Evolutionary conservation across 2,329 filamentous ascomycete species (phyloP).

Genomic region (Fusarium sp.): DNA sequence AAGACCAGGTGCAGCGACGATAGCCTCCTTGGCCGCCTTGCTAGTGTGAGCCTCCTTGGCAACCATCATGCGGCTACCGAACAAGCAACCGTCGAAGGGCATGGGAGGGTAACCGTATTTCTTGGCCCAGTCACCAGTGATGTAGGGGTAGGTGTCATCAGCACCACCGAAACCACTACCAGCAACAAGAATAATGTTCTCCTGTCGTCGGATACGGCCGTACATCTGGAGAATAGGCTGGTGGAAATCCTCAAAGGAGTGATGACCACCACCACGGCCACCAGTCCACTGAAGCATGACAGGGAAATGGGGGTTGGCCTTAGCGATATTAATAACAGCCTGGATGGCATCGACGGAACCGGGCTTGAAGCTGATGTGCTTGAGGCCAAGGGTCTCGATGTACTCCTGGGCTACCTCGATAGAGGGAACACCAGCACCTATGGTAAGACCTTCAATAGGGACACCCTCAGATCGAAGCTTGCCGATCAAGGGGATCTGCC

Average conservation of each 20-base stretch:
- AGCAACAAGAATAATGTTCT: constrained; percentile 88
- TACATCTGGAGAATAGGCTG: constrained; percentile 93
- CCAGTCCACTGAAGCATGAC: constrained; percentile 95
- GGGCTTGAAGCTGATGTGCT: constrained; percentile 95
- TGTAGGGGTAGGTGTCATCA: constrained; percentile 90
- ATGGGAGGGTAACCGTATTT: constrained; percentile 89
- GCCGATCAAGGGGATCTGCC: constrained; percentile 88
- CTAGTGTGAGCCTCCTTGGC: constrained; percentile 92
- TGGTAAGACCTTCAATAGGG: constrained; percentile 90
- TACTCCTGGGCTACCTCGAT: constrained; percentile 94
- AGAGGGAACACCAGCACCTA: constrained; percentile 92
- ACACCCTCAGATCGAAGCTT: constrained; percentile 85
- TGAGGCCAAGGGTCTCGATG: constrained; percentile 89
- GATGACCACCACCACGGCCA: constrained; percentile 91
- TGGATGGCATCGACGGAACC: constrained; percentile 90
- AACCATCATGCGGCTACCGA: constrained; percentile 94
- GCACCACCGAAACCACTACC: constrained; percentile 92
- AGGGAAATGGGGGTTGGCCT: constrained; percentile 93
- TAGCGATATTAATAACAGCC: constrained; percentile 89
- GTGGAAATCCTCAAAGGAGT: constrained; percentile 96
- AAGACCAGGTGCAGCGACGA: constrained; percentile 84
- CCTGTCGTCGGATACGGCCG: constrained; percentile 81
- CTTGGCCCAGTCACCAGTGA: constrained; percentile 89
- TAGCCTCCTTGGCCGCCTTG: constrained; percentile 86
- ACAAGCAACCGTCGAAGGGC: constrained; percentile 92